Conservation (phyloP, 441 rosid species). For the Croton laevigatus region DNA sequence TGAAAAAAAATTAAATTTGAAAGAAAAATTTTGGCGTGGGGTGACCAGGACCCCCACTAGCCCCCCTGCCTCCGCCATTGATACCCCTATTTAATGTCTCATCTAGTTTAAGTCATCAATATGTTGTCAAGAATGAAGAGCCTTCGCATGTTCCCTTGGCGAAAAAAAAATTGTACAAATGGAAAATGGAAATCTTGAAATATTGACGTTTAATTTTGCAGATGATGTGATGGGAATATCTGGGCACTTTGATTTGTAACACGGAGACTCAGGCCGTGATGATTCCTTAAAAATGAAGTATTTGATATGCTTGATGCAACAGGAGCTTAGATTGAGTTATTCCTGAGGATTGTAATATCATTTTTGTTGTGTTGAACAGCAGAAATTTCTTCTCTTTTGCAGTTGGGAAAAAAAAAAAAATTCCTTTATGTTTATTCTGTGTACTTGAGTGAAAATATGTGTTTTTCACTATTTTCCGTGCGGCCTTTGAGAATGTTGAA, state of each 20-base stretch:
- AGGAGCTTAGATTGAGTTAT: not conserved
- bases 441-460: not conserved
- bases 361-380: constrained; percentile 11
- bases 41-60: too few species aligned
- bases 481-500: too few species aligned
- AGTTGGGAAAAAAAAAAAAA: not conserved
- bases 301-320: not conserved
- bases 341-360: constrained; percentile 6
- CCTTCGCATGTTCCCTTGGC: too few species aligned
- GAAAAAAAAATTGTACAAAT: too few species aligned
- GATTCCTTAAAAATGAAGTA: constrained; percentile 8
- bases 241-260: not conserved
- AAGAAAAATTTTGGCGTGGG: too few species aligned
- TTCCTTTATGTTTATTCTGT: too few species aligned
- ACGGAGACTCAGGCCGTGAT: not conserved
- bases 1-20: too few species aligned
- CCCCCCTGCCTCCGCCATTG: too few species aligned
- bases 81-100: not conserved
- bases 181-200: constrained; percentile 10
- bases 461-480: too few species aligned
- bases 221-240: constrained; percentile 57
- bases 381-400: not conserved
- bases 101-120: not conserved
- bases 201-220: constrained; percentile 30
- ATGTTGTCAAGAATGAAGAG: not conserved